These are phyloP conservation scores for Gaertneriomyces sp. DNA, from an alignment of 192 early-diverging fungal genomes.

Conservation along the genomic window DNA sequence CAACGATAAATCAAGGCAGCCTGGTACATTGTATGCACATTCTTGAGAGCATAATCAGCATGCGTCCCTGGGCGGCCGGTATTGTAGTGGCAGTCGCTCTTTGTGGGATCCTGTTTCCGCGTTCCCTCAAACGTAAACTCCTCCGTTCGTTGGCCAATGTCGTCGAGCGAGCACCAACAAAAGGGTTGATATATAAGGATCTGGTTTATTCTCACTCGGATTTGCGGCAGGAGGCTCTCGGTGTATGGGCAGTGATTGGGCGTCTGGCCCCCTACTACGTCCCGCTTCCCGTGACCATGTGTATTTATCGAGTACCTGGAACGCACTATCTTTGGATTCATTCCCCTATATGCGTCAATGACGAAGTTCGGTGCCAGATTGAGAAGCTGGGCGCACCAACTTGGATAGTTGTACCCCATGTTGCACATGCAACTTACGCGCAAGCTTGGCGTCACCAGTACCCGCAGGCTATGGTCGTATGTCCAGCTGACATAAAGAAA, in stretches of 20 bases:
- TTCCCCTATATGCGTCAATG: constrained; percentile 7
- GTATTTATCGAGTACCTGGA: constrained; percentile 3
- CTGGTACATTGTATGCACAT: too few relatives aligned
- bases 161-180: background rate
- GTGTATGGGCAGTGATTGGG: background rate
- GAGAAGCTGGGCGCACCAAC: background rate
- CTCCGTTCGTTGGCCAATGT: background rate
- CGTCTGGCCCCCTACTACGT: background rate
- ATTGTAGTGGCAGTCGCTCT: too few relatives aligned
- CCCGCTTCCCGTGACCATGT: background rate
- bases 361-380: background rate
- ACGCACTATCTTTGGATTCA: background rate
- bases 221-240: background rate
- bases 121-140: constrained; percentile 1
- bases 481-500: background rate
- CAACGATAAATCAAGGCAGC: too few relatives aligned
- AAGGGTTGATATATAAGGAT: background rate
- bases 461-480: background rate
- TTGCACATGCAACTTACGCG: background rate
- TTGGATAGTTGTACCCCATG: background rate
- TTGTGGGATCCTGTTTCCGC: background rate
- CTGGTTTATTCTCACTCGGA: background rate
- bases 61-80: too few relatives aligned
- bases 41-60: too few relatives aligned
- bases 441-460: background rate